Evolutionary conservation across 257 asterid genomes (phyloP).

Genomic region (Paraleonurus japonicus): DNA sequence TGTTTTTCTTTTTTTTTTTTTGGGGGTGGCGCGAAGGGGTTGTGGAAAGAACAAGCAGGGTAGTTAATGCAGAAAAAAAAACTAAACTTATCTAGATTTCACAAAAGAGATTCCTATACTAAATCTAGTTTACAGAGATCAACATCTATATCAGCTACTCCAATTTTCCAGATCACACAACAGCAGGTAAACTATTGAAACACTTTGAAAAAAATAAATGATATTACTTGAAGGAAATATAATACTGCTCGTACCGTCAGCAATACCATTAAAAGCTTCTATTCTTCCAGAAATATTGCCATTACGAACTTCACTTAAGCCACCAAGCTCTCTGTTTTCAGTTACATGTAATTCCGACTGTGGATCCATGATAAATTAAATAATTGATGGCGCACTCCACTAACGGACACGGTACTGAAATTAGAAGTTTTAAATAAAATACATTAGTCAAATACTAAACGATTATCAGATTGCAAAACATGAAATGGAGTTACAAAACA

Average conservation of each 20-base stretch:
- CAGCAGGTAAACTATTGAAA: constrained; percentile 1
- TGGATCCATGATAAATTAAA: constrained; percentile 55
- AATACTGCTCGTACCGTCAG: constrained; percentile 45
- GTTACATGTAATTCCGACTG: constrained; percentile 38
- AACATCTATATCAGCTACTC: constrained; percentile 13
- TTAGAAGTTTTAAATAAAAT: constrained; percentile 18
- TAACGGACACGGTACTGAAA: constrained; percentile 26
- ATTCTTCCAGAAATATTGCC: constrained; percentile 49
- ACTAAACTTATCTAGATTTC: constrained; percentile 1
- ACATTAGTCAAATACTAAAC: constrained; percentile 11
- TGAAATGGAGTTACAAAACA: constrained; percentile 16
- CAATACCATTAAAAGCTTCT: constrained; percentile 48
- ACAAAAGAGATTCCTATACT: background rate
- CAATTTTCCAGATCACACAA: background rate
- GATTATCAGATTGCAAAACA: constrained; percentile 22
- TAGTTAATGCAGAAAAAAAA: background rate
- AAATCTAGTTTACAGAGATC: constrained; percentile 4
- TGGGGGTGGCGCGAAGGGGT: too few relatives aligned
- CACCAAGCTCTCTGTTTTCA: constrained; percentile 45
- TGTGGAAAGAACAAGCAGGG: background rate
- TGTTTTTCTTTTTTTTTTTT: too few relatives aligned
- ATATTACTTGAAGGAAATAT: background rate
- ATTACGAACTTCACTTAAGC: constrained; percentile 42
- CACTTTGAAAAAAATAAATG: background rate
- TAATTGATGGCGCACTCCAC: constrained; percentile 27